Conservation (phyloP, 2,329 filamentous ascomycete species). For the Paecilomyces formosus region DNA sequence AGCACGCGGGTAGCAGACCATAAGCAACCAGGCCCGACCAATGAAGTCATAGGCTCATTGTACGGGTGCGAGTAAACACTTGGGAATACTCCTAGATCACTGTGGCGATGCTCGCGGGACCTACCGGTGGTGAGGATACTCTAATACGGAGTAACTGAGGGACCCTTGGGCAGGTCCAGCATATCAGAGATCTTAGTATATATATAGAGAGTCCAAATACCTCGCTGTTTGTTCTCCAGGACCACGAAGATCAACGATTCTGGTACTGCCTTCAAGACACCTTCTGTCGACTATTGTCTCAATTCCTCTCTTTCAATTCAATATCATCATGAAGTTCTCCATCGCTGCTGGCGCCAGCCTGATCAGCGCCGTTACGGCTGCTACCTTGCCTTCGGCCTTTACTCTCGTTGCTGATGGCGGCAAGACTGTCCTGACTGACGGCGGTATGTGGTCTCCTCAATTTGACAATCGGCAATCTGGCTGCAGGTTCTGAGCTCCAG, state of each 20-base stretch:
- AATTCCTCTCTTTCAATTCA: background rate
- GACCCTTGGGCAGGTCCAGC: background rate
- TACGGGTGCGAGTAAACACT: background rate
- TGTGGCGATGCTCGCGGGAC: background rate
- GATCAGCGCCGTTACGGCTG: conserved; percentile 13
- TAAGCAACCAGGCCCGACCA: background rate
- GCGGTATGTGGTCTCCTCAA: conserved; percentile 10
- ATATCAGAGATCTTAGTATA: background rate
- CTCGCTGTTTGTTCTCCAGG: background rate
- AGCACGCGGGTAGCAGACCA: background rate
- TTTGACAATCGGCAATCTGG: conserved; percentile 4
- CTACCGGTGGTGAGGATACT: background rate
- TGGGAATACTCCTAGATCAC: background rate
- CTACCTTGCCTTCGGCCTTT: conserved; percentile 16
- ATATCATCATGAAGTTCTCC: conserved; percentile 20
- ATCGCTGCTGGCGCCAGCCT: conserved; percentile 15
- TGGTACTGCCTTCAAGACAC: background rate
- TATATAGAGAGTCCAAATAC: background rate
- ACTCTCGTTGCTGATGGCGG: conserved; percentile 20
- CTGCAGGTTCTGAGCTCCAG: background rate
- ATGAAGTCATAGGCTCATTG: background rate
- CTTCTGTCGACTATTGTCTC: background rate
- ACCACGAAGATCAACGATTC: background rate
- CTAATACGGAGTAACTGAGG: background rate
- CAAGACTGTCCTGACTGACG: conserved; percentile 16